phyloP scores from a whole-genome alignment of 345 rosid species.

The Hibiscus trionum region DNA sequence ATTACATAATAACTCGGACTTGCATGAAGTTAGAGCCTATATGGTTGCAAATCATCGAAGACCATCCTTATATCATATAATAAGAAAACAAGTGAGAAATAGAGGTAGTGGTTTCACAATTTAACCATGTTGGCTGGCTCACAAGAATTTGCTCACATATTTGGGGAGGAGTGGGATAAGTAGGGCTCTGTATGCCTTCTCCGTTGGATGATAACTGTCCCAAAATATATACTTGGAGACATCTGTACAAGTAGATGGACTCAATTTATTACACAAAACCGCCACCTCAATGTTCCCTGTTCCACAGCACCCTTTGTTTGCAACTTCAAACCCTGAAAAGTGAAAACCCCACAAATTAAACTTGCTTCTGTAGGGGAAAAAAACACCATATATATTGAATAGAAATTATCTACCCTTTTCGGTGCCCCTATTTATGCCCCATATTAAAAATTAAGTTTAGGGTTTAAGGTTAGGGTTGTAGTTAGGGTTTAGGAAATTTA shows the following conservation, averaged over 20 bases:
- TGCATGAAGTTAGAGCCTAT: neutral
- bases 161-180: conserved; percentile 14
- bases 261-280: conserved; percentile 31
- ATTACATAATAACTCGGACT: neutral
- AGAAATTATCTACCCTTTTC: too few species aligned
- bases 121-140: neutral
- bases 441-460: too few species aligned
- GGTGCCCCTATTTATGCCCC: too few species aligned
- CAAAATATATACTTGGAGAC: conserved; percentile 44
- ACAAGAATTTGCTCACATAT: conserved; percentile 24
- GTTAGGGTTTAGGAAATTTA: too few species aligned
- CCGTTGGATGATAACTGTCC: conserved; percentile 77
- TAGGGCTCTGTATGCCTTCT: conserved; percentile 38
- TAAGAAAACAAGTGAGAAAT: neutral
- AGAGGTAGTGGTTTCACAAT: neutral
- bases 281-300: conserved; percentile 36
- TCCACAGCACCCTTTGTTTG: conserved; percentile 53
- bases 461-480: too few species aligned
- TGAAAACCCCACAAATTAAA: neutral
- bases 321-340: conserved; percentile 28
- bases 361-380: too few species aligned
- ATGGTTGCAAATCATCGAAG: neutral
- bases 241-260: conserved; percentile 32
- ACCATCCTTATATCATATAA: neutral
- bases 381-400: too few species aligned